Base-by-base conservation (phyloP, 495 filamentous ascomycete species). In the Thermothielavioides terrestris region DNA sequence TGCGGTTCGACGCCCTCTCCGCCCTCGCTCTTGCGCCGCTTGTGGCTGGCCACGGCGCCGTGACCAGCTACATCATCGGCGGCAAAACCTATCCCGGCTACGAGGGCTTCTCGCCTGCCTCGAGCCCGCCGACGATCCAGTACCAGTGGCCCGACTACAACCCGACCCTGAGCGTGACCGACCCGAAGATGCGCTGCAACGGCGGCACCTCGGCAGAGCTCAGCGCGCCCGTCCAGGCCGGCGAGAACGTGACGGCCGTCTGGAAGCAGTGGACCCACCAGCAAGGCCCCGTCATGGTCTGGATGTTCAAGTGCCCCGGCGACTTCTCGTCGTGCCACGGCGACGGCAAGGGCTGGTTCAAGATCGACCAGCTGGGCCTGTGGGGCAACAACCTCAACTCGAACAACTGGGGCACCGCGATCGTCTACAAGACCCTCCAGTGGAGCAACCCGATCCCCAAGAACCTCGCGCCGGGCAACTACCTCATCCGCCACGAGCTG, bases 401-500 rank as follows among this genome's bases (percentile, higher is more conserved):
- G 8, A 25, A 43, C 23, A 31, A 43, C 41, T 43, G 41, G 41
- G 41, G 41, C 27, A 43, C 41, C 17, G 41, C 27, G 10, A 20
- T 43, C 41, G 41, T 43, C 17, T 25, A 30, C 41, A 43, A 32
- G 27, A 43, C 7, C 5, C 41, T 43, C 27, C 11, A 43, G 27
- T 81, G 72, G 71, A 74, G 73, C 36, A 68, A 66, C 66, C 74
- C 60, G 9, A 75, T 81, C 53, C 78, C 78, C 11, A 40, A 54
- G 12, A 65, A 46, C 34, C 65, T 80, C n/a, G 70, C 70, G 18
- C 66, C 73, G 9, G 78, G 77, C 46, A 76, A 76, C 64, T 80
- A 80, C 60, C 69, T 81, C 49, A 74, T 80, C 60, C 68, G 77
- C 52, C 78, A 81, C 64, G 78, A 81, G 62, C 57, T 80, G 50